phyloP scores from a whole-genome alignment of 2,329 filamentous ascomycete genomes.

The Trichoderma aggressivum region DNA sequence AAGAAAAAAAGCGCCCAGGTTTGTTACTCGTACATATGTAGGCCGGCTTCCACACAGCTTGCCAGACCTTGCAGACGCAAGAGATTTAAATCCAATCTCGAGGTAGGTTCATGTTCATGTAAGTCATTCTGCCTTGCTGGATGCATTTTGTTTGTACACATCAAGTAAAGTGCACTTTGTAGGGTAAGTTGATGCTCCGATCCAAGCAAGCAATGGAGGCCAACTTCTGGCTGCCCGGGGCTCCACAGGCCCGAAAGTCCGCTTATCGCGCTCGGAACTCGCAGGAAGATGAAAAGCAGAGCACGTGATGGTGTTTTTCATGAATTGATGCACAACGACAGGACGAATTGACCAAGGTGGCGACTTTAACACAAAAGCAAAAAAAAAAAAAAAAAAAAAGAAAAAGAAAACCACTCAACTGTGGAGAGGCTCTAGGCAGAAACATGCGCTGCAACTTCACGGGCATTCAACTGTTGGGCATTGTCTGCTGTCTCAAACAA shows the following conservation, averaged over 20 bases:
- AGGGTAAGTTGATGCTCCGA: background rate
- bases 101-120: constrained; percentile 2
- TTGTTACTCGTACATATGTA: background rate
- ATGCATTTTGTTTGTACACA: background rate
- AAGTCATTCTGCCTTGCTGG: background rate
- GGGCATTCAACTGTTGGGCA: background rate
- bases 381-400: background rate
- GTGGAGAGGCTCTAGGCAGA: background rate
- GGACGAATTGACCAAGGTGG: background rate
- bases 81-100: background rate
- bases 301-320: background rate
- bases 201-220: background rate
- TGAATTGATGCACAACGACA: background rate
- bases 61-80: background rate
- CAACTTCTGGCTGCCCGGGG: background rate
- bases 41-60: background rate
- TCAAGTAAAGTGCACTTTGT: background rate
- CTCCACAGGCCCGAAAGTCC: background rate
- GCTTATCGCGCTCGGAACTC: background rate
- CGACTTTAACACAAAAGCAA: background rate
- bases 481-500: background rate
- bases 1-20: background rate
- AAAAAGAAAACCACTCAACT: background rate
- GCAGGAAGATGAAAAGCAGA: background rate
- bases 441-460: background rate